phyloP scores from a whole-genome alignment of 768 basidiomycete species.

The Ramaria sp. region DNA sequence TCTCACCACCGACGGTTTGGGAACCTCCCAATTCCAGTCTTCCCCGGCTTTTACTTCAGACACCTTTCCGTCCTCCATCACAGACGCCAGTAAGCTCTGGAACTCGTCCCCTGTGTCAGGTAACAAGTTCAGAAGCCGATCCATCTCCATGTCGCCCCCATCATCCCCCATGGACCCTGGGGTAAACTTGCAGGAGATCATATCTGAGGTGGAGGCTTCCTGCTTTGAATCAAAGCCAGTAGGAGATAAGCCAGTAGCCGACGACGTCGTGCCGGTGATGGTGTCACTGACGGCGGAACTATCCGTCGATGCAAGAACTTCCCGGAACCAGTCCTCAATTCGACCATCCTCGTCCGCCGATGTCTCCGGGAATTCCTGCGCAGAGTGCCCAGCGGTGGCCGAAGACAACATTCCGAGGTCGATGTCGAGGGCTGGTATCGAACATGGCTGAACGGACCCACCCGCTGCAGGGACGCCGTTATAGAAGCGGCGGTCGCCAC shows the following conservation, averaged over 20 bases:
- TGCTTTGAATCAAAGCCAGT: not conserved
- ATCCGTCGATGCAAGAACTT: conserved; percentile 49
- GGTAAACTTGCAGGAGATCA: conserved; percentile 16
- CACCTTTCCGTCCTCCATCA: conserved; percentile 13
- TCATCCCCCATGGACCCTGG: conserved; percentile 14
- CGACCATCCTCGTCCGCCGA: conserved; percentile 37
- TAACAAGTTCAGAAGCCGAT: conserved; percentile 47
- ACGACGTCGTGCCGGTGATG: conserved; percentile 8
- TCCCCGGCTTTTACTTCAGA: not conserved
- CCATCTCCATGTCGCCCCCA: conserved; percentile 28
- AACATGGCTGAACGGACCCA: conserved; percentile 28
- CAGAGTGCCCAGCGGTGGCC: conserved; percentile 17
- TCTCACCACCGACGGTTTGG: conserved; percentile 14
- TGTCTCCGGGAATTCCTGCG: conserved; percentile 13
- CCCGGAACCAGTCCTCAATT: conserved; percentile 60
- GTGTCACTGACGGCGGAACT: conserved; percentile 21
- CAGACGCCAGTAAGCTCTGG: conserved; percentile 20
- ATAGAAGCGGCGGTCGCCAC: conserved; percentile 60
- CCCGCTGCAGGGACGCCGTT: conserved; percentile 88
- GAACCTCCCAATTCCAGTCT: conserved; percentile 19
- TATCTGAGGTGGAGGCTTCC: conserved; percentile 6
- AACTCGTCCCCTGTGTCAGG: conserved; percentile 23
- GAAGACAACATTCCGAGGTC: conserved; percentile 11
- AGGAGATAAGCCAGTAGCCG: conserved; percentile 4
- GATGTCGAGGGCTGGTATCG: conserved; percentile 10